Percentiles rank a stretch among this genome's conserved stretches.
Conservation (phyloP, 352 stramenopile species). For the Phytophthora cryptogea region DNA sequence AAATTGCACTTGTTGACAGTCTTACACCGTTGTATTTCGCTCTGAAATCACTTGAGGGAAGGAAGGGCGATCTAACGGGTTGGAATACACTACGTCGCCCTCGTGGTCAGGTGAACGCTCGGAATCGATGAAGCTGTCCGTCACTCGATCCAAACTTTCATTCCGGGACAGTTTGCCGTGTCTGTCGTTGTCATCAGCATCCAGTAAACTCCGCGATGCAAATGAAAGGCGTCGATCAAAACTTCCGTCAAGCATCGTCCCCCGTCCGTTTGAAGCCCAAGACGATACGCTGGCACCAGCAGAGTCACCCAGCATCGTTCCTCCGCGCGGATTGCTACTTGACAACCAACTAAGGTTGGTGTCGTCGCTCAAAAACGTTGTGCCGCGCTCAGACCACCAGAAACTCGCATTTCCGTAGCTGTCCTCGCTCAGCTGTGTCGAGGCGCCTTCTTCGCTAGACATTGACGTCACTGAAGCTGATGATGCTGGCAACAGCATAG, state of each 20-base stretch:
- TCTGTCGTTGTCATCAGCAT: constrained; percentile 31
- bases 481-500: constrained; percentile 29
- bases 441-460: constrained; percentile 41
- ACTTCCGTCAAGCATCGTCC: constrained; percentile 34
- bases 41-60: constrained; percentile 39
- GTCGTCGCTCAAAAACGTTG: constrained; percentile 45
- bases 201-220: constrained; percentile 35
- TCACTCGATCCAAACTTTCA: constrained; percentile 5
- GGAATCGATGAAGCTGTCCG: constrained; percentile 5
- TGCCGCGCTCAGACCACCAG: constrained; percentile 52
- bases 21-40: constrained; percentile 34
- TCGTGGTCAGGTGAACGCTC: constrained; percentile 15
- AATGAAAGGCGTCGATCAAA: constrained; percentile 41
- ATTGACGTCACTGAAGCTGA: constrained; percentile 33
- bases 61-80: constrained; percentile 34
- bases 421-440: constrained; percentile 44
- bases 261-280: constrained; percentile 37
- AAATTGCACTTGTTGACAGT: constrained; percentile 13
- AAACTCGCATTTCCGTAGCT: constrained; percentile 42
- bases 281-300: constrained; percentile 32
- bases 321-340: constrained; percentile 24
- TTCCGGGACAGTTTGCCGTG: constrained; percentile 12
- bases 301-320: constrained; percentile 44
- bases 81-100: constrained; percentile 17
- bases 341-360: constrained; percentile 47